These are phyloP conservation scores for Hyphodiscus hymeniophilus DNA, from an alignment of 495 filamentous ascomycete genomes.

Conservation along the genomic window DNA sequence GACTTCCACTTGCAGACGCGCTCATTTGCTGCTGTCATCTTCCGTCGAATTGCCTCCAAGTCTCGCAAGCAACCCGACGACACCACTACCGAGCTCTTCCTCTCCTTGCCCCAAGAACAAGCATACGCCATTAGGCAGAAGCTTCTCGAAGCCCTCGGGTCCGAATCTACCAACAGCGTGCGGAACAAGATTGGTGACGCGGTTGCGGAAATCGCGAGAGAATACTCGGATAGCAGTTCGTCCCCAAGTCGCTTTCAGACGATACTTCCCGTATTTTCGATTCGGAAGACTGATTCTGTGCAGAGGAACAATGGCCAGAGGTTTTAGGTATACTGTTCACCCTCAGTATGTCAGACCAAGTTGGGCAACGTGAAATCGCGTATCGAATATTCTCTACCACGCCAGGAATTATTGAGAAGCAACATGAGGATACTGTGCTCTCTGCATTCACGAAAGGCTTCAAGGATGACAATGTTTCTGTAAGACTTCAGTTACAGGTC, in stretches of 20 bases:
- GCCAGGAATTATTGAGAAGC: constrained; percentile 91
- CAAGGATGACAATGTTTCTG: constrained; percentile 73
- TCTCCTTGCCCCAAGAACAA: constrained; percentile 62
- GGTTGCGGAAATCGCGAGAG: constrained; percentile 87
- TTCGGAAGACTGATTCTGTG: constrained; percentile 1
- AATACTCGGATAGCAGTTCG: constrained; percentile 88
- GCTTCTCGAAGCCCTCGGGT: constrained; percentile 64
- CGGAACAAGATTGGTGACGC: constrained; percentile 96
- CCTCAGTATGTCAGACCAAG: constrained; percentile 74
- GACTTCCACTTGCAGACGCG: constrained; percentile 50
- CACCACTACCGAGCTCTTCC: constrained; percentile 75
- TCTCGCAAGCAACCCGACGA: constrained; percentile 64
- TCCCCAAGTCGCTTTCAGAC: constrained; percentile 11
- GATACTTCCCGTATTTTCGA: background rate
- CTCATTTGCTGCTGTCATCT: constrained; percentile 87
- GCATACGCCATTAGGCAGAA: constrained; percentile 71
- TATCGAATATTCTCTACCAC: constrained; percentile 94
- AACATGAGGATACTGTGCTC: constrained; percentile 81
- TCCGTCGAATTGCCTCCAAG: constrained; percentile 86
- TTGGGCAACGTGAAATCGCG: constrained; percentile 77
- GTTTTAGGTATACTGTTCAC: constrained; percentile 78
- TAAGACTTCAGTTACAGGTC: constrained; percentile 31
- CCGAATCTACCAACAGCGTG: constrained; percentile 60
- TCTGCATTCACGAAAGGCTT: constrained; percentile 84
- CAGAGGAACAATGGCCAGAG: constrained; percentile 85